phyloP scores from a whole-genome alignment of 208 protist species.

The Leishmania mexicana region DNA sequence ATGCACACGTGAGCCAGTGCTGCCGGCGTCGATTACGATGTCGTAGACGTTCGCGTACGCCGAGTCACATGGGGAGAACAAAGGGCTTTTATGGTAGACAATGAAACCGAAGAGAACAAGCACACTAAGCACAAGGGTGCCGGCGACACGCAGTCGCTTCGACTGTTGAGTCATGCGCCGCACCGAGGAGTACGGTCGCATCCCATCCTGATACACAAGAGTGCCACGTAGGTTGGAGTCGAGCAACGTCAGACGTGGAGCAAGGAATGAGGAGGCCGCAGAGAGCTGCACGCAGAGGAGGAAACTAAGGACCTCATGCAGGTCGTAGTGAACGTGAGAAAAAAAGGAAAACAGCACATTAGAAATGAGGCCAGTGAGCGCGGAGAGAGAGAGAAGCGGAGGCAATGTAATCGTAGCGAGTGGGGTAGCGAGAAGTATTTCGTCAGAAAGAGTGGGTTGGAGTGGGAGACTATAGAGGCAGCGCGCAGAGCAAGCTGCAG shows the following conservation, averaged over 20 bases:
- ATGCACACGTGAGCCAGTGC: constrained; percentile 71
- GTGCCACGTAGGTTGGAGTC: neutral
- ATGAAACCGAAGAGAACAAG: constrained; percentile 13
- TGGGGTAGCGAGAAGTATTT: neutral
- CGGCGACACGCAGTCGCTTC: constrained; percentile 10
- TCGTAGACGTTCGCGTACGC: constrained; percentile 40
- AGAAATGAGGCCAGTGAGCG: neutral
- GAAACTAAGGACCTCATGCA: neutral
- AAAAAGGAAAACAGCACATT: neutral
- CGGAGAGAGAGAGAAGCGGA: neutral
- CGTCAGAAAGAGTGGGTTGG: neutral
- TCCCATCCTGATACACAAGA: neutral
- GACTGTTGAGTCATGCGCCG: constrained; percentile 13
- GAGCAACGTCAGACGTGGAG: neutral
- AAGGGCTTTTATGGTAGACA: neutral
- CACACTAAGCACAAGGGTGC: constrained; percentile 1
- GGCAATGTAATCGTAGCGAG: neutral
- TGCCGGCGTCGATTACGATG: constrained; percentile 72
- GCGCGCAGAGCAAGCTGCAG: neutral
- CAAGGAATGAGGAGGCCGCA: neutral
- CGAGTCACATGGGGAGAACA: constrained; percentile 12
- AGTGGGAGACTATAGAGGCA: neutral
- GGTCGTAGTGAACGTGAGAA: neutral
- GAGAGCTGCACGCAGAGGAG: neutral
- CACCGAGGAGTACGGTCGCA: constrained; percentile 1